A percentile compares a stretch with the other conserved stretches of the same genome.
phyloP scores from a whole-genome alignment of 2,329 filamentous ascomycete species.

The Beauveria medogensis region DNA sequence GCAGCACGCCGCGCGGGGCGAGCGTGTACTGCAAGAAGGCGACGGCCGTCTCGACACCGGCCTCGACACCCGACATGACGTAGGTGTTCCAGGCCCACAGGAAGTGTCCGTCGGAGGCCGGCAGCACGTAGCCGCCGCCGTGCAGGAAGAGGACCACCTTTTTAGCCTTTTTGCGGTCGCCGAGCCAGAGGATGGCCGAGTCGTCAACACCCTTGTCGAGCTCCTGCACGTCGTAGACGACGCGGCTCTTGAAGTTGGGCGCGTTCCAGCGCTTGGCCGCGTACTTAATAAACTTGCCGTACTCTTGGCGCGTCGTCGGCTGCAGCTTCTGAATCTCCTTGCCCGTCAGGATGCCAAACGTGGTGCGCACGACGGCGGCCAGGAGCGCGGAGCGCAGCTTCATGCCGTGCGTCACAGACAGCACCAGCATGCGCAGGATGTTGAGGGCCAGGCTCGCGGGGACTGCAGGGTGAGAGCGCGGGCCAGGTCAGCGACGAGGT shows the following conservation, averaged over 20 bases:
- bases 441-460: constrained; percentile 12
- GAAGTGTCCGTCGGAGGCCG: constrained; percentile 18
- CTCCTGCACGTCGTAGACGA: constrained; percentile 15
- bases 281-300: constrained; percentile 17
- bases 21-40: constrained; percentile 29
- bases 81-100: constrained; percentile 22
- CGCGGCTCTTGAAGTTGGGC: constrained; percentile 10
- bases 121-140: constrained; percentile 21
- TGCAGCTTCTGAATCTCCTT: constrained; percentile 18
- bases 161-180: constrained; percentile 18
- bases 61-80: constrained; percentile 15
- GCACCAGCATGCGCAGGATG: constrained; percentile 11
- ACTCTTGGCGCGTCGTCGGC: constrained; percentile 15
- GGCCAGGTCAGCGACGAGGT: not conserved
- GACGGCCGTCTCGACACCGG: constrained; percentile 21
- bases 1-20: constrained; percentile 21
- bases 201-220: constrained; percentile 13
- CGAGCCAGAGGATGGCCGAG: constrained; percentile 21
- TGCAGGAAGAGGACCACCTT: constrained; percentile 24
- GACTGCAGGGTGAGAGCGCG: constrained; percentile 5
- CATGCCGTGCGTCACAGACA: constrained; percentile 15
- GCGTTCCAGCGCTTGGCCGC: constrained; percentile 13
- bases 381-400: constrained; percentile 11
- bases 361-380: constrained; percentile 14
- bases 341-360: constrained; percentile 15